These are phyloP conservation scores for Cichorium intybus DNA, from an alignment of 140 eudicot genomes.

Conservation along the genomic window DNA sequence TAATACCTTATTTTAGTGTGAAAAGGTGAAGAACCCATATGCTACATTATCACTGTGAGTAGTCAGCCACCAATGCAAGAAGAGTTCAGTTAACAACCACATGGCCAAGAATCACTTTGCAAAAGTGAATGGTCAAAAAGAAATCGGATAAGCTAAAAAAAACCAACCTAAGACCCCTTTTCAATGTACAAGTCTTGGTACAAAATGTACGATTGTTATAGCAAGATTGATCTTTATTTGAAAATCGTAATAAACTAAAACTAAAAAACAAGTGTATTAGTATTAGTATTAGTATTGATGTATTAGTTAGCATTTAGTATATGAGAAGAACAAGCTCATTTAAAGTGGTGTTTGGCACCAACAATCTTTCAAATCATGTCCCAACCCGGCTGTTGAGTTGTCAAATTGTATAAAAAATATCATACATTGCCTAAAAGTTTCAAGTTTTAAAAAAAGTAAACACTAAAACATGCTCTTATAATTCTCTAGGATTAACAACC, in stretches of 20 bases:
- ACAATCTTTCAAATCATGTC: too few relatives aligned
- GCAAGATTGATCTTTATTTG: neutral
- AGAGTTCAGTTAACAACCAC: slow-evolving; percentile 39
- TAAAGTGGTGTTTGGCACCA: too few relatives aligned
- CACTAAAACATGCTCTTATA: slow-evolving; percentile 1
- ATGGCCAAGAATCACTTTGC: slow-evolving; percentile 47
- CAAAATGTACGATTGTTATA: neutral
- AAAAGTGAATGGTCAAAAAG: slow-evolving; percentile 44
- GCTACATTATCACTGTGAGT: neutral
- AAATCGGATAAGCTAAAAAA: slow-evolving; percentile 31
- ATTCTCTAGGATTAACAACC: slow-evolving; percentile 28
- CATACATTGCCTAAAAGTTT: too few relatives aligned
- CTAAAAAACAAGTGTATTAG: too few relatives aligned
- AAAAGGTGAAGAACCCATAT: slow-evolving; percentile 23
- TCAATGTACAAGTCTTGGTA: slow-evolving; percentile 12
- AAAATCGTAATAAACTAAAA: too few relatives aligned
- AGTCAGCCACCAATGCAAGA: slow-evolving; percentile 28
- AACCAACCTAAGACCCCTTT: neutral
- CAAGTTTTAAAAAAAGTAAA: neutral
- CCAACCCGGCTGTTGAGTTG: too few relatives aligned
- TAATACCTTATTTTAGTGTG: slow-evolving; percentile 2
- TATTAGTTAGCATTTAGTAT: too few relatives aligned
- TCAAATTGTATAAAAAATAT: too few relatives aligned
- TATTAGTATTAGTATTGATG: too few relatives aligned
- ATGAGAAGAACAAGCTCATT: too few relatives aligned